Evolutionary conservation across 2,329 filamentous ascomycete species (phyloP), one percentile per base, ranked within the genome.

Genomic region (Colletotrichum salicis): DNA sequence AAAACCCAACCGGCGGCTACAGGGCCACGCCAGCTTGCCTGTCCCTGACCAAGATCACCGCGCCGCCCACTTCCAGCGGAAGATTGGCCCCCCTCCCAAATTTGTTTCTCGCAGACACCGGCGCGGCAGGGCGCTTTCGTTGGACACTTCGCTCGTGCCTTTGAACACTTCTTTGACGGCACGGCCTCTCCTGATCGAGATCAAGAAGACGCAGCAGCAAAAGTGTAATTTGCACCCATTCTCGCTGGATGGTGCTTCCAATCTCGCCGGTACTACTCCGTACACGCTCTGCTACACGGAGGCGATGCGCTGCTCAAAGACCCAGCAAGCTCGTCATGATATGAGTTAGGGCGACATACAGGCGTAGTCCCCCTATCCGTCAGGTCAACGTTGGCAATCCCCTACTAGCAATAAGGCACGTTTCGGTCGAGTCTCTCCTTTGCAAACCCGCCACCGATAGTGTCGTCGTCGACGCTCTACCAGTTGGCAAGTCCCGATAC

Each of bases 1-100:
- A 48, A 33, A 51, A 56, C 60, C 22, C 65, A 56, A 60, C 54
- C 59, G 59, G 48, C 60, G 59, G 59, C 37, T 64, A 52, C 70
- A 63, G 22, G 33, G 27, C n/a, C n/a, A 27, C 41, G 55, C 57
- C 59, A 27, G 29, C 64, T 51, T 64, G 59, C 37, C 41, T 29
- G n/a, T 66, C 48, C 27, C 56, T 48, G 61, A 54, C 13, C 54
- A 55, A 35, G 55, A 55, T 55, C 45, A 57, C 29, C 57, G 58
- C 64, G 64, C 58, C 64, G 58, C 59, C 69, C 60, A 58, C 54
- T 45, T 29, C 41, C n/a, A 15, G 48, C 41, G 31, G 52, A 51
- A 41, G 48, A 57, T 31, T 48, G 51, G 51, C 57, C 24, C 45
- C 52, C 57, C 35, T 48, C 19, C 41, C 41, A 8, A 48, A n/a